These are phyloP conservation scores for Secale cereale DNA, from an alignment of 176 grass and related monocot species.

Conservation along the genomic window DNA sequence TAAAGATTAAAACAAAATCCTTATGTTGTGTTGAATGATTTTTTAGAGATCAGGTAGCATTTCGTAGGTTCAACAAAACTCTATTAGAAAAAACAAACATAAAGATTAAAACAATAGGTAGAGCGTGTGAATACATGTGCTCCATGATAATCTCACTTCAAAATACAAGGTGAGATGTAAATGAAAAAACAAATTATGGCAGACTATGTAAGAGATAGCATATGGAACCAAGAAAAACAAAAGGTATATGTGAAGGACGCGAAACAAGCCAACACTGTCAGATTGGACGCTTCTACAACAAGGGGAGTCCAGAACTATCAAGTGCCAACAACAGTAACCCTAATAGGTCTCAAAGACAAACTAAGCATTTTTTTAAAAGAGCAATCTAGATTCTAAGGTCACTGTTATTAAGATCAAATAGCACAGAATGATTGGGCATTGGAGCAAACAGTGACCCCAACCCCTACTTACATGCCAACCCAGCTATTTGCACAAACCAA, in stretches of 20 bases:
- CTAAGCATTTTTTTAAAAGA: too few relatives aligned
- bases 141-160: not conserved
- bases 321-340: not conserved
- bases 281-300: not conserved
- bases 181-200: not conserved
- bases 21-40: not conserved
- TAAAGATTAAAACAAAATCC: not conserved
- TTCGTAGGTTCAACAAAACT: not conserved
- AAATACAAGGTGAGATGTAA: conserved; percentile 1
- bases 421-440: not conserved
- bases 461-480: not conserved
- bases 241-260: not conserved
- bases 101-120: not conserved
- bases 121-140: not conserved
- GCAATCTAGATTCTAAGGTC: too few relatives aligned
- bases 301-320: not conserved
- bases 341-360: too few relatives aligned
- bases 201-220: not conserved
- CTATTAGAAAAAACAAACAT: not conserved
- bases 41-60: not conserved
- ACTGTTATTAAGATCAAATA: not conserved
- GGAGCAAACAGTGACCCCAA: not conserved
- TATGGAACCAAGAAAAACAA: not conserved
- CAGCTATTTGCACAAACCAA: not conserved
- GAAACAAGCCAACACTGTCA: not conserved